Base-by-base conservation (phyloP, 2,329 filamentous ascomycete genomes). In the Epichloe festucae region DNA sequence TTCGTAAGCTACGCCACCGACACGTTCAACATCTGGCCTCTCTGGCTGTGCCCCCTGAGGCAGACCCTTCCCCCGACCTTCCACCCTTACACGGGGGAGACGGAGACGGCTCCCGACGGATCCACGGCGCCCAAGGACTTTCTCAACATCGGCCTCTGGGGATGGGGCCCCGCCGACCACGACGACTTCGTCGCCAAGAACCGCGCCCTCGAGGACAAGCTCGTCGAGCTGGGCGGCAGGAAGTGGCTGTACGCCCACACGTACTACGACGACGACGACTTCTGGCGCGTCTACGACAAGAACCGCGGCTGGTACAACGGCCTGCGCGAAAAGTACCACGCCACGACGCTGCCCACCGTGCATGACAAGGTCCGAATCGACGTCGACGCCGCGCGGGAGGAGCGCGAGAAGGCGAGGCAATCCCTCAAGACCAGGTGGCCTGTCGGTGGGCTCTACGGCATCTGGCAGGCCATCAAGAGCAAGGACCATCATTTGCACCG, bases 211-310 rank as follows among this genome's bases (percentile, higher is more conserved):
- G 89, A 94, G 69, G 68, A 71, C 19, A 84, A 85, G 62, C 77
- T 90, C 4, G 71, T 72, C 46, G 74, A 80, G 56, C 75, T 93
- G 1, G 82, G 82, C 46, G 89, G 88, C 2, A 79, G 85, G 71
- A 94, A 94, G 70, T 93, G 87, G 85, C 72, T 94, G 12, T 94
- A 95, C 66, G 87, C 88, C 3, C 85, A 91, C 61, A 85, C 87
- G 0, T 94, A 89, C 69, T 93, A 93, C 65, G 75, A 77, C n/a
- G 77, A 85, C 61, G 69, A 75, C 0, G 79, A 86, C 61, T 89
- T 87, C 67, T 87, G 82, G 82, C 60, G 68, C 36, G 71, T 81
- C 49, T 87, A 87, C 63, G 73, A 72, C 63, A 8, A 50, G 4
- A 73, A 72, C 51, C 66, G 70, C 43, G 59, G 63, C 19, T 79